A percentile compares a stretch with the other conserved stretches of the same genome.
Evolutionary conservation across 352 stramenopile species (phyloP).

Genomic region (Paralagenidium karlingii): DNA sequence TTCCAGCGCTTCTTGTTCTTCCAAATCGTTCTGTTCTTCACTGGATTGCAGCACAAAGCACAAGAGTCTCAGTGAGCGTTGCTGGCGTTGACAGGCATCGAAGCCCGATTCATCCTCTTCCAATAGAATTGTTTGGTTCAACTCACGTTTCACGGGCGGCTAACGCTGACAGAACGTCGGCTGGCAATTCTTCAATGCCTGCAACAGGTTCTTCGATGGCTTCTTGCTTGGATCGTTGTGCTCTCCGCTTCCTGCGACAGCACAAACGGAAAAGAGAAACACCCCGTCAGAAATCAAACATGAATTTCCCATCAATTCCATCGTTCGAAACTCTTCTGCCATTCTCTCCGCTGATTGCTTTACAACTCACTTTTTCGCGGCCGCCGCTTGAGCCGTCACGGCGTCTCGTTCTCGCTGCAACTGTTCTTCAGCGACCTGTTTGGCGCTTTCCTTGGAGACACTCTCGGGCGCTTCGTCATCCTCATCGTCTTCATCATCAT

Average conservation of each 20-base stretch:
- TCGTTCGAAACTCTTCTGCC: background rate
- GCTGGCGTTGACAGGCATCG: background rate
- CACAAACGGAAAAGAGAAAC: background rate
- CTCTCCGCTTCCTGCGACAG: conserved; percentile 41
- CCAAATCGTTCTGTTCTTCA: conserved; percentile 34
- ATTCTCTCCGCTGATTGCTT: background rate
- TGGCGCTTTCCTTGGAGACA: conserved; percentile 55
- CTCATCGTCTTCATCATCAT: conserved; percentile 19
- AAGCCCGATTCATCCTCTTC: background rate
- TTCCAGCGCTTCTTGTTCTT: conserved; percentile 16
- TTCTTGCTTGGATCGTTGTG: conserved; percentile 6
- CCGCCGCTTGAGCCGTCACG: conserved; percentile 13
- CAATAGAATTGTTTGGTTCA: background rate
- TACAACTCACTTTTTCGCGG: conserved; percentile 29
- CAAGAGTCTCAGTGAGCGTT: background rate
- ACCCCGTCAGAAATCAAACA: conserved; percentile 2
- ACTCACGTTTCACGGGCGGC: conserved; percentile 48
- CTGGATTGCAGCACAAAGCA: conserved; percentile 9
- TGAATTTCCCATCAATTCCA: conserved; percentile 3
- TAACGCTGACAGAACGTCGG: conserved; percentile 49
- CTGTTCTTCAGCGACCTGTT: conserved; percentile 32
- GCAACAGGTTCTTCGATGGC: background rate
- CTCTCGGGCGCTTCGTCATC: conserved; percentile 70
- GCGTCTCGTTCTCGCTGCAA: conserved; percentile 38
- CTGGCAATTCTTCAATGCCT: conserved; percentile 31